Evolutionary conservation across 169 alveolate genomes (phyloP).

Genomic region (Plasmodium ovale): DNA sequence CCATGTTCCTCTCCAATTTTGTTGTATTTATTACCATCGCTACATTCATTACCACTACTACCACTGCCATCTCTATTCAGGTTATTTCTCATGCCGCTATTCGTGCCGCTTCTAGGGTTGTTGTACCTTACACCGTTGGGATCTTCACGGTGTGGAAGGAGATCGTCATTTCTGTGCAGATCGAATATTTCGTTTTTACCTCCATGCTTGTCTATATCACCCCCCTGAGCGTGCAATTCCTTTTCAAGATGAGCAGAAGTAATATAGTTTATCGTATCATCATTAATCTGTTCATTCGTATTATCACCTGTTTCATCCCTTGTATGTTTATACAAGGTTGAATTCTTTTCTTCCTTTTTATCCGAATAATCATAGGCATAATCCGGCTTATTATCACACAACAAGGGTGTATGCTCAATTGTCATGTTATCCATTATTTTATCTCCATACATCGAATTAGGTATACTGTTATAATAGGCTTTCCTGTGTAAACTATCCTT

Average conservation of each 20-base stretch:
- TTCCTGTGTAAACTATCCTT: background rate
- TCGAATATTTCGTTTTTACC: too few species aligned
- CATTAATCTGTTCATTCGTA: constrained; percentile 4
- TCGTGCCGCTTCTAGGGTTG: too few species aligned
- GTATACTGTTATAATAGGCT: constrained; percentile 15
- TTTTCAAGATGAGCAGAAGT: background rate
- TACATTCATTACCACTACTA: background rate
- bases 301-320: constrained; percentile 11
- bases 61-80: background rate
- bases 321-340: background rate
- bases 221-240: too few species aligned
- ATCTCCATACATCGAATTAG: background rate
- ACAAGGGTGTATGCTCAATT: background rate
- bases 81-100: too few species aligned
- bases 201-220: too few species aligned
- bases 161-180: too few species aligned
- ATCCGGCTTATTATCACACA: background rate
- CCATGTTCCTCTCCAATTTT: background rate
- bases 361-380: constrained; percentile 9
- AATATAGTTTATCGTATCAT: too few species aligned
- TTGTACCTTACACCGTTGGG: too few species aligned
- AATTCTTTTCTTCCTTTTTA: background rate
- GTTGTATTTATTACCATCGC: background rate
- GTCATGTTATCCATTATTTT: background rate
- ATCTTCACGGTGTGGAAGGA: too few species aligned